A percentile compares a stretch with the other conserved stretches of the same genome.
Evolutionary conservation across 192 early-diverging fungal species (phyloP).

Genomic region (Spizellomyces punctatus): DNA sequence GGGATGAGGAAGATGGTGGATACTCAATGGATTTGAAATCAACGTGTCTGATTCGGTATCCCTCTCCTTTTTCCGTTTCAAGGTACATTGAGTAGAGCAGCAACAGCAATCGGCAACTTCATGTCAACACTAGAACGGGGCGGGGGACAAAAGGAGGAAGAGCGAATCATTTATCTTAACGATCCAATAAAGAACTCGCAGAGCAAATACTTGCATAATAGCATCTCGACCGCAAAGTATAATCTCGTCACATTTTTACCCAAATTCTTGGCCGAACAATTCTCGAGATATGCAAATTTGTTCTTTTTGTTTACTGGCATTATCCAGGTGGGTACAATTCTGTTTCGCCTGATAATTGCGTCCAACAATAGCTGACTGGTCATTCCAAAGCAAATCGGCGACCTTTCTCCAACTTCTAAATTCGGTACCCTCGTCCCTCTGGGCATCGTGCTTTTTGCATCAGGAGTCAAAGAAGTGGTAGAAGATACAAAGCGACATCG

Average conservation of each 20-base stretch:
- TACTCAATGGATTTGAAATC: background rate
- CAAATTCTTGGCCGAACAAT: conserved; percentile 93
- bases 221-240: conserved; percentile 94
- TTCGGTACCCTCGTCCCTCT: conserved; percentile 88
- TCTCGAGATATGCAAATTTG: conserved; percentile 94
- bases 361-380: background rate
- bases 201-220: conserved; percentile 84
- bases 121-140: conserved; percentile 10
- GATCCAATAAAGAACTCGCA: conserved; percentile 75
- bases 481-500: conserved; percentile 72
- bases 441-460: conserved; percentile 80
- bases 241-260: conserved; percentile 85
- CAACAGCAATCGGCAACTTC: conserved; percentile 14
- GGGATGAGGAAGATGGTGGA: background rate
- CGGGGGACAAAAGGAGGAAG: conserved; percentile 1
- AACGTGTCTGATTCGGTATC: background rate
- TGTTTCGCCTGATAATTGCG: background rate
- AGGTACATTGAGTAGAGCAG: conserved; percentile 13
- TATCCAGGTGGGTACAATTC: conserved; percentile 54
- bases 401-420: conserved; percentile 88
- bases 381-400: conserved; percentile 76
- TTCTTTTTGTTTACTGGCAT: conserved; percentile 94
- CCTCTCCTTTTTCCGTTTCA: background rate
- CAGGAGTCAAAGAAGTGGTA: conserved; percentile 90
- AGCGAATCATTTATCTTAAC: conserved; percentile 86